These are phyloP conservation scores for Ustilago hordei DNA, from an alignment of 1,284 basidiomycete genomes.

Conservation along the genomic window DNA sequence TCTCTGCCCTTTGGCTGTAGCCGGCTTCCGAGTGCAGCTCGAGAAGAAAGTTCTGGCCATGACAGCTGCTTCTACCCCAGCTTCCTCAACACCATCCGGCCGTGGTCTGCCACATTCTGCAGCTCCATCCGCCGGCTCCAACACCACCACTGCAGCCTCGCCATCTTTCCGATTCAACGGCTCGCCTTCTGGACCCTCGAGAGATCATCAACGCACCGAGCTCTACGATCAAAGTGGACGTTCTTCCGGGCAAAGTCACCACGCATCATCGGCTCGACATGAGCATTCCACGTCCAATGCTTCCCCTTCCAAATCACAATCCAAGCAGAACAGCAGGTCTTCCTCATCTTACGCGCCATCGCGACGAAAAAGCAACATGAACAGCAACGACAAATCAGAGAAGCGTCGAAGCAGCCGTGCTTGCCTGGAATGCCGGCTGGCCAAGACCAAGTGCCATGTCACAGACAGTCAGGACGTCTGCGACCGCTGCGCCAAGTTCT, in stretches of 20 bases:
- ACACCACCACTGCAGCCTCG: background rate
- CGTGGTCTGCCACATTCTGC: conserved; percentile 12
- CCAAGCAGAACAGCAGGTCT: conserved; percentile 7
- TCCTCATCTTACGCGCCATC: conserved; percentile 8
- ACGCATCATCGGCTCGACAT: conserved; percentile 6
- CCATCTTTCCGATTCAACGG: conserved; percentile 11
- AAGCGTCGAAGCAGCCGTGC: conserved; percentile 46
- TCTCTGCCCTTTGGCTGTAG: conserved; percentile 1
- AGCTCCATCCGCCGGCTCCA: background rate
- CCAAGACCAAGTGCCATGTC: conserved; percentile 50
- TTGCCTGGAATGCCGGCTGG: conserved; percentile 46
- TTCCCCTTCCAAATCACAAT: conserved; percentile 13
- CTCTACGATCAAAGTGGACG: conserved; percentile 29
- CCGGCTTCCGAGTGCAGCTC: conserved; percentile 19
- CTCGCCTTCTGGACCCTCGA: background rate
- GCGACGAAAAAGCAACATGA: conserved; percentile 32
- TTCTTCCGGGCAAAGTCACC: background rate
- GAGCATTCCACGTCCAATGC: background rate
- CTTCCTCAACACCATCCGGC: conserved; percentile 22
- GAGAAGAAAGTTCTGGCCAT: conserved; percentile 20
- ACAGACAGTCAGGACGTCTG: conserved; percentile 35
- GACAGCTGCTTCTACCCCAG: conserved; percentile 22
- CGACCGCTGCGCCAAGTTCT: conserved; percentile 48
- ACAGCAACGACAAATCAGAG: conserved; percentile 37
- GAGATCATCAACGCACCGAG: conserved; percentile 14